Percentiles rank a stretch among this genome's conserved stretches.
These are phyloP conservation scores for Eimeria sp. DNA, from an alignment of 169 alveolate genomes.

Conservation along the genomic window DNA sequence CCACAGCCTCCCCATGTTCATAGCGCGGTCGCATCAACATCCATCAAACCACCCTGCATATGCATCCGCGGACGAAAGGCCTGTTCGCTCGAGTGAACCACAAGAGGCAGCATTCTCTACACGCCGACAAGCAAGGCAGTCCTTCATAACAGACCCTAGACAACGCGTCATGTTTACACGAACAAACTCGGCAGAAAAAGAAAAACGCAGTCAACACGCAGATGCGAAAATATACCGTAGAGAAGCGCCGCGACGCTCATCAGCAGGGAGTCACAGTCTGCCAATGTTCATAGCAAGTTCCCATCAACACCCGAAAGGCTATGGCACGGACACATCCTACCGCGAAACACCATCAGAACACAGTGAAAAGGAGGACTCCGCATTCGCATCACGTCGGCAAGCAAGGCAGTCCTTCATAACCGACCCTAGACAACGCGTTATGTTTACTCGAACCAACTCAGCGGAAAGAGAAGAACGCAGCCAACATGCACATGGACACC, in stretches of 20 bases:
- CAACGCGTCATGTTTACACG: constrained; percentile 1
- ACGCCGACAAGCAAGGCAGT: constrained; percentile 43
- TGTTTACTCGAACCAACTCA: too few relatives aligned
- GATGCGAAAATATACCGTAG: neutral
- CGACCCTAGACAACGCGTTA: too few relatives aligned
- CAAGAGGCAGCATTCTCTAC: neutral
- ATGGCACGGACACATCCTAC: too few relatives aligned
- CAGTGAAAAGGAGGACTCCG: too few relatives aligned
- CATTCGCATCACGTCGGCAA: too few relatives aligned
- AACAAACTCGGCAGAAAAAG: constrained; percentile 21
- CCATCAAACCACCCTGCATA: neutral
- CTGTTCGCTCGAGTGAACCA: neutral
- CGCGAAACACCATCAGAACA: too few relatives aligned
- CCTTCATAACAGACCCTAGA: constrained; percentile 1
- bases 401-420: too few relatives aligned
- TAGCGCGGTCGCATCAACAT: neutral
- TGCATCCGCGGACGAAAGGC: neutral
- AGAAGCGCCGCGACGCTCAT: constrained; percentile 18
- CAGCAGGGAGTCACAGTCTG: constrained; percentile 36
- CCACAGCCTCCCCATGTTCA: too few relatives aligned
- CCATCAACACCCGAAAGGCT: neutral
- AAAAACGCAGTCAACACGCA: constrained; percentile 1
- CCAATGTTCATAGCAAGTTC: constrained; percentile 28
- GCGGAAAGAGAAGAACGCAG: too few relatives aligned
- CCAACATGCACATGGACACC: too few relatives aligned